phyloP scores from a whole-genome alignment of 129 eudicot species.

The Helianthus tuberosus region DNA sequence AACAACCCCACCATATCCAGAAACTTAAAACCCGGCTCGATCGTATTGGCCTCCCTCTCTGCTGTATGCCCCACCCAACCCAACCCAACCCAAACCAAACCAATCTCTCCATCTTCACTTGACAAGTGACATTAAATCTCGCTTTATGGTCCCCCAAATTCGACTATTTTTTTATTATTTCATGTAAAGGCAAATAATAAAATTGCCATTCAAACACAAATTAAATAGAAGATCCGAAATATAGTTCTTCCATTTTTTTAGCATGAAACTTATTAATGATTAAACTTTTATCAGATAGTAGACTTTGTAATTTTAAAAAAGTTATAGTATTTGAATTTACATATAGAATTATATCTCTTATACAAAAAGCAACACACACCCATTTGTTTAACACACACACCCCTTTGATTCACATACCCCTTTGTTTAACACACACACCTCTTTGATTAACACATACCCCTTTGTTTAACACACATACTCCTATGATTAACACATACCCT shows the following conservation, averaged over 20 bases:
- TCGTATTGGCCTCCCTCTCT: not conserved
- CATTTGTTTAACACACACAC: too few species aligned
- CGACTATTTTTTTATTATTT: not conserved
- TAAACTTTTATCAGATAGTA: not conserved
- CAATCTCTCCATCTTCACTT: not conserved
- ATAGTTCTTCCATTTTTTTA: too few species aligned
- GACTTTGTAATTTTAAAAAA: not conserved
- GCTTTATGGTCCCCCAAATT: not conserved
- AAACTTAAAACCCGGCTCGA: not conserved
- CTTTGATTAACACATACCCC: too few species aligned
- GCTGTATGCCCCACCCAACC: not conserved
- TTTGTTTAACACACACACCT: too few species aligned
- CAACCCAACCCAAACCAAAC: too few species aligned
- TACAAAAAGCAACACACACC: too few species aligned
- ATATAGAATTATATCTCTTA: not conserved
- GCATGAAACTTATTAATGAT: not conserved
- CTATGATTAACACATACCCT: too few species aligned
- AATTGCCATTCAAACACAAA: not conserved
- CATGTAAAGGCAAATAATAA: not conserved
- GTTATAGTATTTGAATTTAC: not conserved
- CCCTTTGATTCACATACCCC: too few species aligned
- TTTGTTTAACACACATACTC: too few species aligned
- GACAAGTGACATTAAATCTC: not conserved
- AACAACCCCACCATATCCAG: not conserved
- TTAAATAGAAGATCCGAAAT: not conserved